phyloP scores from a whole-genome alignment of 1,284 basidiomycete genomes.

The Rhodotorula mucilaginosa region DNA sequence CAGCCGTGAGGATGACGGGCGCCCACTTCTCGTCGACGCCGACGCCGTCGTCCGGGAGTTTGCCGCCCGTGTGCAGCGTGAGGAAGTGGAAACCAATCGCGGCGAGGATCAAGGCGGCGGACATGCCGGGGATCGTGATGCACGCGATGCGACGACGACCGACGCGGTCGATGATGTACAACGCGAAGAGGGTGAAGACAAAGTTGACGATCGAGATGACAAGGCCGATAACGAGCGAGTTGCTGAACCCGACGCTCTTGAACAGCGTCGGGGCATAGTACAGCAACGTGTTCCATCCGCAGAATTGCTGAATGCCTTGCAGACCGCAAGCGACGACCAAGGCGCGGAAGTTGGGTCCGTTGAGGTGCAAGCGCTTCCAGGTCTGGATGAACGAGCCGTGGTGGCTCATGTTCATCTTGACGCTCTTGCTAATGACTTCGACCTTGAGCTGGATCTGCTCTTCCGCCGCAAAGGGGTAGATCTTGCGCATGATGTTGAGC shows the following conservation, averaged over 20 bases:
- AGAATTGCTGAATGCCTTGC: constrained; percentile 77
- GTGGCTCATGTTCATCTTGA: constrained; percentile 62
- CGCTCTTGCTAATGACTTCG: constrained; percentile 59
- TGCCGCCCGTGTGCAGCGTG: constrained; percentile 64
- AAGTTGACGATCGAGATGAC: constrained; percentile 78
- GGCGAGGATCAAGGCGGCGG: constrained; percentile 66
- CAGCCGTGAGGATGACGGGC: constrained; percentile 67
- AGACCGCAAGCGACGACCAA: constrained; percentile 71
- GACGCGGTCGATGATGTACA: constrained; percentile 70
- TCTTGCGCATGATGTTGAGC: constrained; percentile 58
- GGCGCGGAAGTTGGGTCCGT: constrained; percentile 33
- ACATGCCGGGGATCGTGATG: constrained; percentile 72
- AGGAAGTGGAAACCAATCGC: constrained; percentile 72
- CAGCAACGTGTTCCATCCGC: constrained; percentile 56
- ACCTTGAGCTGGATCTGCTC: constrained; percentile 68
- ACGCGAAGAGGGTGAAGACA: constrained; percentile 72
- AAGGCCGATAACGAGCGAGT: constrained; percentile 73
- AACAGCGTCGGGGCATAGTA: constrained; percentile 63
- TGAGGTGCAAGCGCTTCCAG: constrained; percentile 37
- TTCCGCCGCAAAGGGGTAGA: constrained; percentile 64
- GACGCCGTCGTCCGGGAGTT: constrained; percentile 60
- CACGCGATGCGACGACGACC: constrained; percentile 75
- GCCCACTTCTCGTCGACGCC: constrained; percentile 66
- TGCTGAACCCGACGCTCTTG: constrained; percentile 72
- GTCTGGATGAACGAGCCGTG: constrained; percentile 54